Conservation (phyloP, 768 basidiomycete species). For the Termitomyces sp. region DNA sequence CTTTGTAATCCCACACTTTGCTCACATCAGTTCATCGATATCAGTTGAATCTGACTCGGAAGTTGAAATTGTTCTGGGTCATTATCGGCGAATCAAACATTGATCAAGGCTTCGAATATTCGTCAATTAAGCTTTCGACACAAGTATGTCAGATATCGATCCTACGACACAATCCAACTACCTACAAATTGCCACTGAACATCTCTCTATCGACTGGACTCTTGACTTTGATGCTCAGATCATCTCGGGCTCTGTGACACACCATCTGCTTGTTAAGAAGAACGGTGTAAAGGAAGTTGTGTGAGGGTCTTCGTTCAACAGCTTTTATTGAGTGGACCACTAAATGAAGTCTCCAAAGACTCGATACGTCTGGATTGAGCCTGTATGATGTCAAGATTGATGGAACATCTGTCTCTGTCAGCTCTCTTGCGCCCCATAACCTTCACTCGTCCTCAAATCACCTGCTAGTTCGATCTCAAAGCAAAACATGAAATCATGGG, state of each 20-base stretch:
- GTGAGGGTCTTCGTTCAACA: constrained; percentile 28
- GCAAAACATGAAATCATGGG: constrained; percentile 70
- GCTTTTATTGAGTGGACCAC: neutral
- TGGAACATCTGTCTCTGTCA: constrained; percentile 41
- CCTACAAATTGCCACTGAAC: constrained; percentile 53
- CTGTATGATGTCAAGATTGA: constrained; percentile 50
- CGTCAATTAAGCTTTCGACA: neutral
- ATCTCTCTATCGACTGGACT: constrained; percentile 71
- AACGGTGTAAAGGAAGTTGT: constrained; percentile 52
- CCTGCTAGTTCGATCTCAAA: constrained; percentile 44
- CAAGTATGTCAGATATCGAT: constrained; percentile 19
- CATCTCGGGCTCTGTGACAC: constrained; percentile 51
- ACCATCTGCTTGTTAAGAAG: constrained; percentile 51
- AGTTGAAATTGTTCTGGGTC: neutral
- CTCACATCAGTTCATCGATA: too few species aligned
- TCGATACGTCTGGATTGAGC: constrained; percentile 72
- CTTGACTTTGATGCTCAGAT: constrained; percentile 62
- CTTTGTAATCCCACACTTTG: too few species aligned
- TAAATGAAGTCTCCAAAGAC: constrained; percentile 27
- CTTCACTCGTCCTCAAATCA: neutral
- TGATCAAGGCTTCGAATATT: too few species aligned
- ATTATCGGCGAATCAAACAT: neutral
- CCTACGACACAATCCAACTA: constrained; percentile 84
- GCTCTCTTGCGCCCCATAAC: constrained; percentile 7
- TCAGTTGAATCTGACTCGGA: too few species aligned